Evolutionary conservation across 2,329 filamentous ascomycete genomes (phyloP).

Genomic region (Zalaria sp.): DNA sequence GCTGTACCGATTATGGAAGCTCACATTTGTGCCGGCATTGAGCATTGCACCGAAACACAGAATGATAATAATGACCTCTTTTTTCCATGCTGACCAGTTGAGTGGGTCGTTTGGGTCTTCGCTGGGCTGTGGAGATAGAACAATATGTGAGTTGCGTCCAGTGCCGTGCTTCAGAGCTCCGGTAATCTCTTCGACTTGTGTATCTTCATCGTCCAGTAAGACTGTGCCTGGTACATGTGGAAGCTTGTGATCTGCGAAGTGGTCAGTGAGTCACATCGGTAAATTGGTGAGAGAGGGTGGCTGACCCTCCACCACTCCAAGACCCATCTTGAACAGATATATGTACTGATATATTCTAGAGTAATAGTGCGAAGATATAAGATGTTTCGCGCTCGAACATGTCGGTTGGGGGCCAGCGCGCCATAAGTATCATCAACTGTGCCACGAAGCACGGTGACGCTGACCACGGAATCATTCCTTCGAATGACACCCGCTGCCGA

Average conservation of each 20-base stretch:
- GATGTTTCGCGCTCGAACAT: no score
- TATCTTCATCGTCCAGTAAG: slow-evolving; percentile 7
- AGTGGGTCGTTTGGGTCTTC: slow-evolving; percentile 19
- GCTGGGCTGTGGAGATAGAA: slow-evolving; percentile 11
- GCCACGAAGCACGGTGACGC: no score
- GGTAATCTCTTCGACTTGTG: slow-evolving; percentile 2
- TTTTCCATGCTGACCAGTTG: slow-evolving; percentile 21
- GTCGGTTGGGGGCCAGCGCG: no score
- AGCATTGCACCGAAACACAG: slow-evolving; percentile 14
- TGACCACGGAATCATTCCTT: no score
- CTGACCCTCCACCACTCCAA: slow-evolving; percentile 3
- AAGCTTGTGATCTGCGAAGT: slow-evolving; percentile 2
- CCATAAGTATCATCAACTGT: no score
- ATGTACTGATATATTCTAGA: no score
- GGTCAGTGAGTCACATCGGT: background rate
- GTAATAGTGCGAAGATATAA: no score
- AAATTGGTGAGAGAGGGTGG: background rate
- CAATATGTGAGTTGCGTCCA: slow-evolving; percentile 7
- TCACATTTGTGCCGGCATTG: slow-evolving; percentile 20
- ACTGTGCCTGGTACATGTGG: slow-evolving; percentile 6
- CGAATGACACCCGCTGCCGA: no score
- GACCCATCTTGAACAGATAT: slow-evolving; percentile 1
- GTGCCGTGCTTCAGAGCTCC: slow-evolving; percentile 7
- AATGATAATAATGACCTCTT: slow-evolving; percentile 16
- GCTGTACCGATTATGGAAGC: background rate